Percentiles rank a stretch among this genome's conserved stretches.
phyloP scores from a whole-genome alignment of 2,329 filamentous ascomycete genomes.

The Botrytis deweyae region DNA sequence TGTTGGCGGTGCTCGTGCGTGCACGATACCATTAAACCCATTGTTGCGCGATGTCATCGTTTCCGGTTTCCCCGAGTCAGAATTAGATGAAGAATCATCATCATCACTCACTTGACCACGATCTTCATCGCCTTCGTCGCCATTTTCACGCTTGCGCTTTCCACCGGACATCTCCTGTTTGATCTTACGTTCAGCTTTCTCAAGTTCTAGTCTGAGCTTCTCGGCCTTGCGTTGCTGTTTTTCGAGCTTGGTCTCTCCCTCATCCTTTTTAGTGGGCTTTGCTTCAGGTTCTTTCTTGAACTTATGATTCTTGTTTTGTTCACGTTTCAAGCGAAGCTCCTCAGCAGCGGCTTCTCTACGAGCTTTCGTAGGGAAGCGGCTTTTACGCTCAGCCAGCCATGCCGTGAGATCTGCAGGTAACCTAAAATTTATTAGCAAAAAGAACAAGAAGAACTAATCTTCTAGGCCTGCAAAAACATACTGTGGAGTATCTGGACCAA shows the following conservation, averaged over 20 bases:
- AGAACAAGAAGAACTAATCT: constrained; percentile 36
- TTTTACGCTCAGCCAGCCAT: constrained; percentile 79
- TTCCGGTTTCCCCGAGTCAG: constrained; percentile 59
- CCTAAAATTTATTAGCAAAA: constrained; percentile 36
- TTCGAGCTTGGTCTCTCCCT: constrained; percentile 50
- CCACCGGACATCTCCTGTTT: constrained; percentile 51
- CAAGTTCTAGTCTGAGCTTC: constrained; percentile 61
- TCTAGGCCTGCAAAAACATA: constrained; percentile 36
- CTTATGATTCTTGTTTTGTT: constrained; percentile 32
- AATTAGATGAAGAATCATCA: constrained; percentile 39
- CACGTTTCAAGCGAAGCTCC: constrained; percentile 42
- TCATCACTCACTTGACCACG: constrained; percentile 41
- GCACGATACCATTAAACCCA: constrained; percentile 29
- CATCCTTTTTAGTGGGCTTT: constrained; percentile 48
- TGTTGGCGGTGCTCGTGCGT: constrained; percentile 45
- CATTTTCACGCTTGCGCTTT: constrained; percentile 67
- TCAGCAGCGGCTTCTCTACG: constrained; percentile 64
- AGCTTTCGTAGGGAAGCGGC: constrained; percentile 75
- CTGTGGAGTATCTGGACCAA: constrained; percentile 41
- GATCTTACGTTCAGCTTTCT: constrained; percentile 60
- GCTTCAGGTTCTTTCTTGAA: constrained; percentile 41
- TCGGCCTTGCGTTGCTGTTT: constrained; percentile 57
- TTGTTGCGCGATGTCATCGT: constrained; percentile 50
- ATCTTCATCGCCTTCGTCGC: constrained; percentile 65
- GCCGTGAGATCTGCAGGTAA: constrained; percentile 65